Conservation (phyloP, 192 early-diverging fungal species). For the Coemansia sp. region DNA sequence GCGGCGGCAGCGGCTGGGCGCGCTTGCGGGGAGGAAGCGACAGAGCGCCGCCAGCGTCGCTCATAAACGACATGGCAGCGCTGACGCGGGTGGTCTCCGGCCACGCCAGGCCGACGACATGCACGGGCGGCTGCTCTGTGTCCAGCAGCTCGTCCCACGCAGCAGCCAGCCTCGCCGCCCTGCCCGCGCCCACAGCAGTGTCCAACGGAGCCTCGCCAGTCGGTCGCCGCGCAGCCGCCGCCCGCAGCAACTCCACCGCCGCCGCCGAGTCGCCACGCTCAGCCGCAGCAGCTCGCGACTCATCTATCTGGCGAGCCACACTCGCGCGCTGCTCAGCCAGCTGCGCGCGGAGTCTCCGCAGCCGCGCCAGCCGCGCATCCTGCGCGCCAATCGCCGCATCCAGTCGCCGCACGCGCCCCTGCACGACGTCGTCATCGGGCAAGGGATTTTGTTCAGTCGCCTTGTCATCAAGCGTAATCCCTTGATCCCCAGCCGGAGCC, state of each 20-base stretch:
- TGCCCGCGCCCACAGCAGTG: constrained; percentile 7
- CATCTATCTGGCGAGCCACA: neutral
- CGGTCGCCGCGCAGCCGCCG: no score
- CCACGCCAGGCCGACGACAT: constrained; percentile 3
- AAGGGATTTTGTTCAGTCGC: no score
- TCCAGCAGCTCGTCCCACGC: constrained; percentile 23
- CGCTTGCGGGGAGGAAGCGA: neutral
- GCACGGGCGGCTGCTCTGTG: constrained; percentile 8
- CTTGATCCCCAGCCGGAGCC: no score
- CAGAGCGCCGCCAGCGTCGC: neutral
- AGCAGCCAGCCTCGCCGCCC: constrained; percentile 12
- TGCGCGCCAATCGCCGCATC: constrained; percentile 11
- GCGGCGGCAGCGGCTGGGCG: neutral
- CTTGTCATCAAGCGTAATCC: no score
- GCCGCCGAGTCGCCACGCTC: neutral
- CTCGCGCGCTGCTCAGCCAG: constrained; percentile 28
- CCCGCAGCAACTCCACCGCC: neutral
- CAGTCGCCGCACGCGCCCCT: constrained; percentile 2
- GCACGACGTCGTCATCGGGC: no score
- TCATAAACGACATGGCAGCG: constrained; percentile 18
- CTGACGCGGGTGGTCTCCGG: neutral
- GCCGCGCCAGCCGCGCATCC: constrained; percentile 21
- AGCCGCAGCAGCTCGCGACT: neutral
- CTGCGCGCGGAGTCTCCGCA: constrained; percentile 29
- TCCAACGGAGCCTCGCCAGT: neutral